Evolutionary conservation across 192 early-diverging fungal species (phyloP).

Genomic region (Pilaira anomala): DNA sequence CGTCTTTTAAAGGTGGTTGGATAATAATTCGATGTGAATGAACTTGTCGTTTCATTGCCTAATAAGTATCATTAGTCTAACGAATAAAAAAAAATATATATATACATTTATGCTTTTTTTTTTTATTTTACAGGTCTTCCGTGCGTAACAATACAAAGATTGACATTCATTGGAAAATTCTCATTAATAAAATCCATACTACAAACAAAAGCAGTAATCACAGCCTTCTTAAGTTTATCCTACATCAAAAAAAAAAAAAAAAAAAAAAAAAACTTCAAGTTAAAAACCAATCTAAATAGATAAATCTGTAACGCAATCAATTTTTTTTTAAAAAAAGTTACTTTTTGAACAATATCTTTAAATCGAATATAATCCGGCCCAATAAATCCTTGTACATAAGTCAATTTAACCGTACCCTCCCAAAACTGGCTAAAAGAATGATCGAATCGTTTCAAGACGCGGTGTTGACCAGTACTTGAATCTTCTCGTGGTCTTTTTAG

Average conservation of each 20-base stretch:
- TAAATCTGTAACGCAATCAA: no score
- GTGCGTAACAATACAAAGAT: conserved; percentile 43
- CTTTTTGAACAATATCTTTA: conserved; percentile 41
- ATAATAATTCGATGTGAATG: conserved; percentile 35
- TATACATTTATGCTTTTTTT: not conserved
- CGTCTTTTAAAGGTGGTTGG: conserved; percentile 45
- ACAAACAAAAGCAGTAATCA: conserved; percentile 53
- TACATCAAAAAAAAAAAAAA: conserved; percentile 6
- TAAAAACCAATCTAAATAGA: not conserved
- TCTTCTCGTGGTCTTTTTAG: not conserved
- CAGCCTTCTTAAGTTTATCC: conserved; percentile 42
- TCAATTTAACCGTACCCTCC: conserved; percentile 34
- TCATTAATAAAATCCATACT: conserved; percentile 48
- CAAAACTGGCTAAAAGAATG: conserved; percentile 9
- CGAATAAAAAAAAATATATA: conserved; percentile 9
- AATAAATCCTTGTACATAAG: conserved; percentile 25
- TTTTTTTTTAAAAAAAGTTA: no score
- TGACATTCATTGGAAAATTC: conserved; percentile 40
- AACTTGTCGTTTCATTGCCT: conserved; percentile 31
- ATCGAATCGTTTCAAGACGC: not conserved
- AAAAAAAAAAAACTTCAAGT: no score
- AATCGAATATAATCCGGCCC: conserved; percentile 35
- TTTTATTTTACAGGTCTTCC: conserved; percentile 33
- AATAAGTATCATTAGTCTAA: no score
- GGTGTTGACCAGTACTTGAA: not conserved